Conservation (phyloP, 208 protist species). For the Crithidia mellificae region DNA sequence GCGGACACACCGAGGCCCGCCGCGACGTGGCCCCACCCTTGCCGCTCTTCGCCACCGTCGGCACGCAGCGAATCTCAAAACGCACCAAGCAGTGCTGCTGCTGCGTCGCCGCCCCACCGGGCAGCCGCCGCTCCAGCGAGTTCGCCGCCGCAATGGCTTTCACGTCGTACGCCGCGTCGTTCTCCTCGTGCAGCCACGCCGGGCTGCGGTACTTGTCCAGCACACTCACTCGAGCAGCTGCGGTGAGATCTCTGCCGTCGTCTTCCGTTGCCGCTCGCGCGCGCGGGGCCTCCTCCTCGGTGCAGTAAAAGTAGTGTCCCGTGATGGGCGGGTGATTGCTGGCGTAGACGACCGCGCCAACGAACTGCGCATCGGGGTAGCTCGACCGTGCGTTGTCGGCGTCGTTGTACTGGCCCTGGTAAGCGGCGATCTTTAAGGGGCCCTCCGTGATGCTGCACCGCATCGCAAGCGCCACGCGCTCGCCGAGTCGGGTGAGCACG, state of each 20-base stretch:
- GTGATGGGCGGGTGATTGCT: constrained; percentile 69
- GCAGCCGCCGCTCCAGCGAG: neutral
- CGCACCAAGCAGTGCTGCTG: constrained; percentile 37
- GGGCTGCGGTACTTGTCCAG: constrained; percentile 38
- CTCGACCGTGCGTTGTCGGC: constrained; percentile 73
- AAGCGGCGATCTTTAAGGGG: constrained; percentile 66
- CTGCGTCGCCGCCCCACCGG: neutral
- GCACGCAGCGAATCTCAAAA: constrained; percentile 72
- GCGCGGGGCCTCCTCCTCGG: constrained; percentile 33
- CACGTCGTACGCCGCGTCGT: constrained; percentile 28
- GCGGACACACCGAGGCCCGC: constrained; percentile 30
- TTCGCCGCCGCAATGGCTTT: constrained; percentile 1
- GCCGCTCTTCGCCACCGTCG: neutral
- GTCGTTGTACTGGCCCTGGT: constrained; percentile 87
- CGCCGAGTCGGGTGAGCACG: constrained; percentile 70
- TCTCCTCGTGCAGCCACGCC: constrained; percentile 28
- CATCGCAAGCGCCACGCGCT: constrained; percentile 52
- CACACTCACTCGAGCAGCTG: neutral
- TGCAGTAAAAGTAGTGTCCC: constrained; percentile 31
- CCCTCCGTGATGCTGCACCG: constrained; percentile 73
- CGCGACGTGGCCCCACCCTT: constrained; percentile 10
- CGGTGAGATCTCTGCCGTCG: neutral
- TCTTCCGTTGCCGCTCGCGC: neutral
- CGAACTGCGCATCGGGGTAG: constrained; percentile 76
- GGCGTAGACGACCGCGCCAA: constrained; percentile 70